Conservation (phyloP, 257 asterid species). For the Eustoma russellianum region DNA sequence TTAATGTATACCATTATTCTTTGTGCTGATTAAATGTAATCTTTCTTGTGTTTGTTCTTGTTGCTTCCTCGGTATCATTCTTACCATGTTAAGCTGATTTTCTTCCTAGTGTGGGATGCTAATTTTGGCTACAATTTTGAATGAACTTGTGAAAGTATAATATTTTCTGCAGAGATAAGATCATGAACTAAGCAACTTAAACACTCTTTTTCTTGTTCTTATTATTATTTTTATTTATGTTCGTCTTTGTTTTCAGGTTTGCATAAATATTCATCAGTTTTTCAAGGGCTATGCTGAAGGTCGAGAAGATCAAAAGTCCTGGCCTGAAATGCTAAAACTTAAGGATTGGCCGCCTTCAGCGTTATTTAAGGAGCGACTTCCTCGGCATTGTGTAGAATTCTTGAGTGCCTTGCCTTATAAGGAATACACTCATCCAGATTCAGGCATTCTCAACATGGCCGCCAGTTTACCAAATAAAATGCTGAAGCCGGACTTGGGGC, state of each 20-base stretch:
- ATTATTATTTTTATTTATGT: too few relatives aligned
- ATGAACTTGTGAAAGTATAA: too few relatives aligned
- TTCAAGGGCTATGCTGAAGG: slow-evolving; percentile 49
- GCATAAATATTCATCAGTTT: slow-evolving; percentile 37
- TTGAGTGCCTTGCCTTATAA: slow-evolving; percentile 48
- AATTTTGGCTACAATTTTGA: too few relatives aligned
- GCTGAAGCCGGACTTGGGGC: slow-evolving; percentile 66
- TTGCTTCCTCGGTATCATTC: too few relatives aligned
- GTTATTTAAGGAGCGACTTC: slow-evolving; percentile 37
- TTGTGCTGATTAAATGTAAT: too few relatives aligned
- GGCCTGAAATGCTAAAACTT: slow-evolving; percentile 62
- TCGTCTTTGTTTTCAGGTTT: slow-evolving; percentile 27
- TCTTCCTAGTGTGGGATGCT: too few relatives aligned
- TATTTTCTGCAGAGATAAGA: too few relatives aligned
- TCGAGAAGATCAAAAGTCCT: slow-evolving; percentile 12
- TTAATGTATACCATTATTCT: too few relatives aligned
- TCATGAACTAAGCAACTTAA: too few relatives aligned
- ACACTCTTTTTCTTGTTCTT: too few relatives aligned
- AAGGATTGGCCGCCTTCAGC: slow-evolving; percentile 60
- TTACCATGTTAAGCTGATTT: too few relatives aligned
- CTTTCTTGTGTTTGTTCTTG: too few relatives aligned
- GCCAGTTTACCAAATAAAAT: slow-evolving; percentile 20
- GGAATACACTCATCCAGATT: slow-evolving; percentile 48
- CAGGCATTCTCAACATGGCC: slow-evolving; percentile 49
- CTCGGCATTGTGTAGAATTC: slow-evolving; percentile 44